Conservation (phyloP, 2,329 filamentous ascomycete genomes). For the Drechslerella coelobrocha region DNA sequence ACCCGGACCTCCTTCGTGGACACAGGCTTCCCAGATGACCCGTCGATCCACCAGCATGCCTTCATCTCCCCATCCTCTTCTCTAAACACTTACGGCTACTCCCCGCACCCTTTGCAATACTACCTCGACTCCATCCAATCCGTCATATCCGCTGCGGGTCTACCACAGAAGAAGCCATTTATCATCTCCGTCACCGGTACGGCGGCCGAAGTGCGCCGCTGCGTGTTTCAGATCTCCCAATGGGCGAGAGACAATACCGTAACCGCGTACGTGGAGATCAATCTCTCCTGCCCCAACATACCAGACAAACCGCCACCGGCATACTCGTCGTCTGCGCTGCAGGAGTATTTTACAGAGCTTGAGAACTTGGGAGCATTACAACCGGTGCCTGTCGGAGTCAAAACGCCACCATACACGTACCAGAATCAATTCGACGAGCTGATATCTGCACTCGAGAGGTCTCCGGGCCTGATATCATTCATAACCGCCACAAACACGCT, state of each 20-base stretch:
- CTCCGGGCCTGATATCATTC: conserved; percentile 63
- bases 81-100: conserved; percentile 78
- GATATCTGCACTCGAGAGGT: conserved; percentile 62
- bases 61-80: conserved; percentile 67
- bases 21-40: conserved; percentile 70
- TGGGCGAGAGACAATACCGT: conserved; percentile 59
- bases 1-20: conserved; percentile 72
- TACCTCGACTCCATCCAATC: conserved; percentile 67
- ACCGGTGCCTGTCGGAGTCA: conserved; percentile 71
- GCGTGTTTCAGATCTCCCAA: conserved; percentile 64
- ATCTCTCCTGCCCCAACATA: conserved; percentile 81
- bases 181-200: conserved; percentile 75
- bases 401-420: conserved; percentile 79
- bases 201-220: conserved; percentile 65
- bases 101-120: conserved; percentile 66
- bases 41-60: conserved; percentile 68
- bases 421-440: conserved; percentile 69
- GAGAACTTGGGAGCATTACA: conserved; percentile 55
- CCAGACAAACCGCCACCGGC: conserved; percentile 72
- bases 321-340: conserved; percentile 65
- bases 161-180: conserved; percentile 64
- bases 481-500: conserved; percentile 78
- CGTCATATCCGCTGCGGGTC: conserved; percentile 58
- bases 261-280: conserved; percentile 74
- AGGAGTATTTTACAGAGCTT: conserved; percentile 65